Conservation (phyloP, 805 yeast genomes). For the Pichia nakasei region DNA sequence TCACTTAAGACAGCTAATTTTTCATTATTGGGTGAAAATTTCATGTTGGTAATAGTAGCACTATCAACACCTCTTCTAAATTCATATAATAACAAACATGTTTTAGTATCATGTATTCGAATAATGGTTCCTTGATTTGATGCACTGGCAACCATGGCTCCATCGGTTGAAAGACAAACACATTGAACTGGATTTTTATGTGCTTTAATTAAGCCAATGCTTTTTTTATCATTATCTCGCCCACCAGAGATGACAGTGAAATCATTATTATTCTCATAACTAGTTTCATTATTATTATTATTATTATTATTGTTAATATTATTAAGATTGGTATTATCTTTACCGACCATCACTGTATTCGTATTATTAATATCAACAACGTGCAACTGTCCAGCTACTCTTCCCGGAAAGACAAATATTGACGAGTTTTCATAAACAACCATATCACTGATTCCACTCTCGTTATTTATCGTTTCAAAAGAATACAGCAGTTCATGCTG, state of each 20-base stretch:
- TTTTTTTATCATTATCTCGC: conserved; percentile 49
- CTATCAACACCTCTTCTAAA: conserved; percentile 86
- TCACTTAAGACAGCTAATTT: conserved; percentile 81
- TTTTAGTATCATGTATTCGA: conserved; percentile 59
- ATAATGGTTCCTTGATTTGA: conserved; percentile 77
- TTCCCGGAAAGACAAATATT: conserved; percentile 69
- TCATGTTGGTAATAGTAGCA: conserved; percentile 75
- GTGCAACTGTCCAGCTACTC: conserved; percentile 70
- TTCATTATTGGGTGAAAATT: conserved; percentile 68
- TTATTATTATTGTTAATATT: background rate
- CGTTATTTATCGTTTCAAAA: conserved; percentile 60
- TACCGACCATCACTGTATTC: conserved; percentile 24
- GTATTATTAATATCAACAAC: conserved; percentile 55
- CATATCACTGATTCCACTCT: conserved; percentile 51
- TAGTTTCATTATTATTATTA: background rate
- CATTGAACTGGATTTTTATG: conserved; percentile 61
- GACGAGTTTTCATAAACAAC: conserved; percentile 19
- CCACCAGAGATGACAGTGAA: background rate
- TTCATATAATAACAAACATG: conserved; percentile 66
- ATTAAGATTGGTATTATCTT: background rate
- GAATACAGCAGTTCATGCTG: conserved; percentile 61
- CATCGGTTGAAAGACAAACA: conserved; percentile 53
- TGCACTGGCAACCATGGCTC: conserved; percentile 69
- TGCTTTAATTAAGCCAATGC: conserved; percentile 65
- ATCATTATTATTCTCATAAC: conserved; percentile 24